A percentile compares a stretch with the other conserved stretches of the same genome.
Evolutionary conservation across 169 alveolate species (phyloP).

Genomic region (Miamiensis avidus): DNA sequence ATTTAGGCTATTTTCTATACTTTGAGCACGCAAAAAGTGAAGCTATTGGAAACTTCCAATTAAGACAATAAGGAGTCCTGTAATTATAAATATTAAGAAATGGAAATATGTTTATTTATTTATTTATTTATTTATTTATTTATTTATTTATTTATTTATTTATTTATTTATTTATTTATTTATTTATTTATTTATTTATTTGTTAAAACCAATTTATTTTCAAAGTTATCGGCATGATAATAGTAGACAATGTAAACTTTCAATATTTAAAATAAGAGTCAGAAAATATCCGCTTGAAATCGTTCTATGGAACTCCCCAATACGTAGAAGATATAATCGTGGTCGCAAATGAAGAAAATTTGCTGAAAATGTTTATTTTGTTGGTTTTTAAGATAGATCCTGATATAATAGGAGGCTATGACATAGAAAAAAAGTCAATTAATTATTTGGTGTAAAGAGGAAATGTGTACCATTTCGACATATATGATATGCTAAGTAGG

Average conservation of each 20-base stretch:
- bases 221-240: not conserved
- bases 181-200: too few relatives aligned
- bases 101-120: too few relatives aligned
- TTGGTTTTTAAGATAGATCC: slow-evolving; percentile 66
- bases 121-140: too few relatives aligned
- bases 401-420: slow-evolving; percentile 76
- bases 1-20: not conserved
- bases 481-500: slow-evolving; percentile 55
- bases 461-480: slow-evolving; percentile 53
- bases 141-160: too few relatives aligned
- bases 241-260: not conserved
- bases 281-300: not conserved
- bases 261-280: not conserved
- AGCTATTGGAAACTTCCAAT: too few relatives aligned
- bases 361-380: slow-evolving; percentile 52
- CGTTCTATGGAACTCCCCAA: slow-evolving; percentile 11
- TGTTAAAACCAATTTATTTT: not conserved
- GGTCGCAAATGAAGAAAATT: slow-evolving; percentile 62
- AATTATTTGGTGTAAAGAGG: slow-evolving; percentile 68
- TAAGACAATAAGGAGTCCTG: too few relatives aligned
- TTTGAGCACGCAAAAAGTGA: not conserved
- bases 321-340: slow-evolving; percentile 42
- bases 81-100: too few relatives aligned
- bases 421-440: slow-evolving; percentile 63
- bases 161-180: too few relatives aligned